Conservation (phyloP, 2,329 filamentous ascomycete genomes). For the Fusarium domesticum region DNA sequence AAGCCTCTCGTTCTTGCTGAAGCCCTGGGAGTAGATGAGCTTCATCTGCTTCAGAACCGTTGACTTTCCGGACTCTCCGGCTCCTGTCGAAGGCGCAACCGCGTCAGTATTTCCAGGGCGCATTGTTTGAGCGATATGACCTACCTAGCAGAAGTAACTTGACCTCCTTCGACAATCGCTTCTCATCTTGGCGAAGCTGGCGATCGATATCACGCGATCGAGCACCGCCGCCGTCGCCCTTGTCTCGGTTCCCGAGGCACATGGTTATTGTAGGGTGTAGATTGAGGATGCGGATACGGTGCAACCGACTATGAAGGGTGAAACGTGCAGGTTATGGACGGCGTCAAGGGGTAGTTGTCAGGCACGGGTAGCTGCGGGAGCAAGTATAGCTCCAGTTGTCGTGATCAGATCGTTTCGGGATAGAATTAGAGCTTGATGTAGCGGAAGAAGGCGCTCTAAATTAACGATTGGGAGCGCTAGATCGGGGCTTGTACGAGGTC, state of each 20-base stretch:
- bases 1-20: slow-evolving; percentile 82
- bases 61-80: slow-evolving; percentile 87
- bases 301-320: slow-evolving; percentile 1
- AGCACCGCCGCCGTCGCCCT: slow-evolving; percentile 46
- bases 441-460: too few relatives aligned
- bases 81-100: slow-evolving; percentile 55
- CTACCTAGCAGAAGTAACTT: slow-evolving; percentile 89
- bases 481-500: too few relatives aligned
- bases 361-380: not conserved
- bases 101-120: slow-evolving; percentile 11
- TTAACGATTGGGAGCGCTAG: too few relatives aligned
- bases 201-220: slow-evolving; percentile 80
- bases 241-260: slow-evolving; percentile 62
- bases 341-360: not conserved
- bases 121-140: slow-evolving; percentile 7
- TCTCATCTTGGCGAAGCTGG: slow-evolving; percentile 81
- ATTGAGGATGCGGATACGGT: not conserved
- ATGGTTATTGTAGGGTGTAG: slow-evolving; percentile 39
- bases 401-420: too few relatives aligned
- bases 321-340: slow-evolving; percentile 1
- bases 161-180: slow-evolving; percentile 79
- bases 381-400: too few relatives aligned
- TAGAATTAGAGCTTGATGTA: too few relatives aligned
- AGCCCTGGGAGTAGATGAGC: slow-evolving; percentile 91
- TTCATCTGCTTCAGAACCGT: slow-evolving; percentile 99